phyloP scores from a whole-genome alignment of 352 stramenopile genomes.

The Pythium aquatile region DNA sequence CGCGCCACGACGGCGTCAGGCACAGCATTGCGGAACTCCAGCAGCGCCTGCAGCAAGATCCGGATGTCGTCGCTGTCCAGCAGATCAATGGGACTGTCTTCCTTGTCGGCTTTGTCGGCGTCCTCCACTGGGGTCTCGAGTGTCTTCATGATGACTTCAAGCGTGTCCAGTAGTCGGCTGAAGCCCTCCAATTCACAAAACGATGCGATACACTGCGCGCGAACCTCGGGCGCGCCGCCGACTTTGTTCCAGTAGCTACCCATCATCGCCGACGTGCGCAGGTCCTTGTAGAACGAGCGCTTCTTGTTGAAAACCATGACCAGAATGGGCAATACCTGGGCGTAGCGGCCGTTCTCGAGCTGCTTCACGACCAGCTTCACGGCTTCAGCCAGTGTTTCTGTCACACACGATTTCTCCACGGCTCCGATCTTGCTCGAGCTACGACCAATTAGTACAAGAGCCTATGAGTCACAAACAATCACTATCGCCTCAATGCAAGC shows the following conservation, averaged over 20 bases:
- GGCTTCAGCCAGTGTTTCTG: conserved; percentile 65
- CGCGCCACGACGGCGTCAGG: conserved; percentile 58
- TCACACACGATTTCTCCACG: conserved; percentile 86
- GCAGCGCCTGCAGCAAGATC: conserved; percentile 73
- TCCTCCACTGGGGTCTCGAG: conserved; percentile 37
- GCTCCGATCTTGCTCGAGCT: conserved; percentile 86
- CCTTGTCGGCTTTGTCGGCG: conserved; percentile 32
- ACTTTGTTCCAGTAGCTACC: conserved; percentile 90
- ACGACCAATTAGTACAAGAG: conserved; percentile 10
- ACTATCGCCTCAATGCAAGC: neutral
- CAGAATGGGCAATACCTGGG: conserved; percentile 62
- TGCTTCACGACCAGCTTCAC: conserved; percentile 71
- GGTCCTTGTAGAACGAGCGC: conserved; percentile 88
- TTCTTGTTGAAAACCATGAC: conserved; percentile 90
- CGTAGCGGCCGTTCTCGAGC: conserved; percentile 66
- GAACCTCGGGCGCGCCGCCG: conserved; percentile 74
- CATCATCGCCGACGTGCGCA: conserved; percentile 86
- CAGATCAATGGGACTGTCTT: conserved; percentile 21
- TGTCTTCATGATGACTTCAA: conserved; percentile 69
- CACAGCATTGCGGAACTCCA: conserved; percentile 71
- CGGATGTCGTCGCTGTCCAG: conserved; percentile 82
- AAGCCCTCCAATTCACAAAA: conserved; percentile 87
- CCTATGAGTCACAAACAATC: neutral
- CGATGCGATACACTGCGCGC: conserved; percentile 74
- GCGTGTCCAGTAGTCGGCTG: conserved; percentile 60